Conservation (phyloP, 2,329 filamentous ascomycete genomes). For the Phyllosticta capitalensis region DNA sequence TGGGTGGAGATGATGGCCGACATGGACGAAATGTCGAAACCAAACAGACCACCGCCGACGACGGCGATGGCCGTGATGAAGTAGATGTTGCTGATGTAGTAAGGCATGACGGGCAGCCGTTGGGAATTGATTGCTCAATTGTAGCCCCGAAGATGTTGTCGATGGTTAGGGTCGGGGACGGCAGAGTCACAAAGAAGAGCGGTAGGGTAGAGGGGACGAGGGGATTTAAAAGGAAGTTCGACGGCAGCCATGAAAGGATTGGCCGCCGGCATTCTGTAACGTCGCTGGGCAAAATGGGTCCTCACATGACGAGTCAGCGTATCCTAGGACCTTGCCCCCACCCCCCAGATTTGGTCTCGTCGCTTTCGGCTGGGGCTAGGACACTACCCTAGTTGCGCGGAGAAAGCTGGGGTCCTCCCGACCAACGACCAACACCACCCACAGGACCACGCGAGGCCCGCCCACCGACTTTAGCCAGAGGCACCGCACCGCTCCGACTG, state of each 20-base stretch:
- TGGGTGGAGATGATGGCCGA: constrained; percentile 48
- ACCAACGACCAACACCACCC: background rate
- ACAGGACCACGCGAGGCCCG: too few species aligned
- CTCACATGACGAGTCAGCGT: too few species aligned
- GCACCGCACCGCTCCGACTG: background rate
- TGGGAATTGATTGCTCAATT: background rate
- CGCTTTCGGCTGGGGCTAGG: background rate
- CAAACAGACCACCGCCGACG: constrained; percentile 49
- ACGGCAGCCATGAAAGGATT: background rate
- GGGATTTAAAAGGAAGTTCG: background rate
- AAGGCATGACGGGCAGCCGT: constrained; percentile 1
- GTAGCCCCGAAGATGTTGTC: background rate
- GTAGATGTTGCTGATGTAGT: constrained; percentile 47
- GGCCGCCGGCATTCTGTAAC: background rate
- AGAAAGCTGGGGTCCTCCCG: background rate
- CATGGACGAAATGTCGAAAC: constrained; percentile 36
- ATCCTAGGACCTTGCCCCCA: too few species aligned
- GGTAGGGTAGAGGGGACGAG: background rate
- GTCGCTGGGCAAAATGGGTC: background rate
- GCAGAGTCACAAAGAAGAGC: background rate
- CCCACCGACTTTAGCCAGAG: background rate
- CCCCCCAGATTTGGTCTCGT: background rate
- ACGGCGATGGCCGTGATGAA: constrained; percentile 47
- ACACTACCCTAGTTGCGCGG: too few species aligned
- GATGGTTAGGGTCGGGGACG: background rate